Base-by-base conservation (phyloP, 768 basidiomycete species). In the Cytidiella melzeri region DNA sequence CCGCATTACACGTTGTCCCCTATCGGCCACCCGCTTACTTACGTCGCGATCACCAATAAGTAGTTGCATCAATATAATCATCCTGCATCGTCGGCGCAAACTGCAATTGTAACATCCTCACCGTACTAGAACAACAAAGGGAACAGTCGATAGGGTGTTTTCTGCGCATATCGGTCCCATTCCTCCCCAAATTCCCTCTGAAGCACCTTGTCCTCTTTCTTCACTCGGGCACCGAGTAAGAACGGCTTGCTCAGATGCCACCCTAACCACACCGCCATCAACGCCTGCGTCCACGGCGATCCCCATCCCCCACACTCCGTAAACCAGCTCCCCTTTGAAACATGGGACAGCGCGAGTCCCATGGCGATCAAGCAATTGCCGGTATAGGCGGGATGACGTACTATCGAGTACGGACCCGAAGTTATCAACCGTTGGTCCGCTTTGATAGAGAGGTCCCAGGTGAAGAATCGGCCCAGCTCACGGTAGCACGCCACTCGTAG, bases 351-450 rank as follows among this genome's bases (percentile, higher is more conserved):
- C 5, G 30, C 10, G 24, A 27, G 25, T 6, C 46, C 46, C 23
- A 40, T n/a, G 18, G 13, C 46, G 5, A 47, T 39, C 46, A 47
- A 24, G 4, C 9, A n/a, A 25, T 26, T 47, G 37, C 37, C 46
- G 19, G 41, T 13, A 54, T 66, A 66, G 51, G 45, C 28, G 5
- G 64, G 64, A 47, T 66, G 64, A 12, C 64, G 59, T 1, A 66
- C 63, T 46, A 60, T 18, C 19, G 57, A 41, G 54, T 66, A 66
- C 34, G 63, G 64, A 7, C 63, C 63, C 18, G 18, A 25, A 13
- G 63, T 64, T 18, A 64, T 48, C n/a, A 66, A 57, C 37, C 38
- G 47, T 40, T 66, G 64, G 30, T 54, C 54, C 12, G 57, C 43
- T 26, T 48, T 50, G 5, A 66, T 40, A 18, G 61, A 47, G n/a